A percentile compares a stretch with the other conserved stretches of the same genome.
Conservation (phyloP, 495 filamentous ascomycete genomes). For the Trichoderma virens region DNA sequence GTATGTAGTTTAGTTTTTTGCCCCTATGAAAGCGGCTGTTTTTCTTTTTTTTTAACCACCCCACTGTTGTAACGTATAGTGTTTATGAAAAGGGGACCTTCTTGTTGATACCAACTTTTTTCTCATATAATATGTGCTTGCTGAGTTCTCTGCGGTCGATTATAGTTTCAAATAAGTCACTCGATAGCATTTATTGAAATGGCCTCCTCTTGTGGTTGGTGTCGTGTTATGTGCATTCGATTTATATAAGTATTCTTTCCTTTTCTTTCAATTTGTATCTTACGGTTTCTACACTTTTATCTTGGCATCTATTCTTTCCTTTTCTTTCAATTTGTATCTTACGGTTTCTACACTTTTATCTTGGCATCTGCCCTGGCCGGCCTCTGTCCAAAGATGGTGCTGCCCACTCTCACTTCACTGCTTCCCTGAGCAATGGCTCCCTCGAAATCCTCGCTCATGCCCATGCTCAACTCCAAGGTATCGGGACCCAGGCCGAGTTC, state of each 20-base stretch:
- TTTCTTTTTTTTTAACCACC: background rate
- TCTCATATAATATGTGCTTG: too few relatives aligned
- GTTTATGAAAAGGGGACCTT: constrained; percentile 3
- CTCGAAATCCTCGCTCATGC: constrained; percentile 94
- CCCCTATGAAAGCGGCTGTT: constrained; percentile 5
- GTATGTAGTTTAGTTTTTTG: background rate
- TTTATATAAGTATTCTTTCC: background rate
- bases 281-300: background rate
- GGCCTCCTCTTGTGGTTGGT: background rate
- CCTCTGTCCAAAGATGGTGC: constrained; percentile 82
- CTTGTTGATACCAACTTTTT: background rate
- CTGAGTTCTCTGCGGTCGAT: too few relatives aligned
- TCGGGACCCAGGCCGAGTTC: constrained; percentile 33
- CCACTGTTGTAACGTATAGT: background rate
- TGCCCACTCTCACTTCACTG: constrained; percentile 90
- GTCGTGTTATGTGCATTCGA: background rate
- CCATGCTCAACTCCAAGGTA: constrained; percentile 53
- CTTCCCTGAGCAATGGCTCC: constrained; percentile 77
- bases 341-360: constrained; percentile 32
- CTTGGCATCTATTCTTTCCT: background rate
- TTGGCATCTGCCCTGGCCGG: constrained; percentile 65
- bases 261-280: background rate
- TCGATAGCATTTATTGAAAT: too few relatives aligned
- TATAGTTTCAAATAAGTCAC: too few relatives aligned
- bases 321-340: too few relatives aligned